Evolutionary conservation across 768 basidiomycete species (phyloP).

Genomic region (Gymnopilus junonius): DNA sequence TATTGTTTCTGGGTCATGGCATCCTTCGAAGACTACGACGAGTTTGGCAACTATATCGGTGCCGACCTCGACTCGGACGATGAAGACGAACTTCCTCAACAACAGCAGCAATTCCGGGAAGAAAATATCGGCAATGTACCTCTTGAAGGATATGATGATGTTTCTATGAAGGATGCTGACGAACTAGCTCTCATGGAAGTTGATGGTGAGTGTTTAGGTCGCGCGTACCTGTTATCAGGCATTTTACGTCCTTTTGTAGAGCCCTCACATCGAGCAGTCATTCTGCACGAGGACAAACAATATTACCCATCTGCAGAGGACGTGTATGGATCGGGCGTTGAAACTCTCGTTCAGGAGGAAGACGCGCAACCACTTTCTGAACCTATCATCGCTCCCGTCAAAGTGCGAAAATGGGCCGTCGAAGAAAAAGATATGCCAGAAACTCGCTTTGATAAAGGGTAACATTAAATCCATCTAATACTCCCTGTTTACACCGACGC

Average conservation of each 20-base stretch:
- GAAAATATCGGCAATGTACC: conserved; percentile 48
- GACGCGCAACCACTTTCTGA: conserved; percentile 95
- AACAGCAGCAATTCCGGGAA: conserved; percentile 41
- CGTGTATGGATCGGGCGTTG: conserved; percentile 92
- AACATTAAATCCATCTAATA: conserved; percentile 29
- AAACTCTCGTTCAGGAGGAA: conserved; percentile 97
- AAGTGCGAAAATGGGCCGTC: conserved; percentile 92
- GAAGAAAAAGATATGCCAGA: conserved; percentile 96
- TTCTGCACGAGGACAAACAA: conserved; percentile 97
- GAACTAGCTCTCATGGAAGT: conserved; percentile 81
- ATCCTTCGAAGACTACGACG: conserved; percentile 83
- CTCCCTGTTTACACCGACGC: conserved; percentile 7
- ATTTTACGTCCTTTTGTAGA: conserved; percentile 42
- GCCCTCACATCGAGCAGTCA: conserved; percentile 78
- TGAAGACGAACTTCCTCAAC: conserved; percentile 59
- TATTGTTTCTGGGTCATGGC: conserved; percentile 34
- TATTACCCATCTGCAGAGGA: conserved; percentile 95
- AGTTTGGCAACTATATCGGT: conserved; percentile 98
- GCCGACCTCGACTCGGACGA: conserved; percentile 93
- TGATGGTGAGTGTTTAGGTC: conserved; percentile 45
- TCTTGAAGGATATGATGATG: conserved; percentile 86
- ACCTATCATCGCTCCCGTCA: conserved; percentile 94
- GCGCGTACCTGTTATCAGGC: not conserved
- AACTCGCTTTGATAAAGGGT: conserved; percentile 98
- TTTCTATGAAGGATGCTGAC: conserved; percentile 55